Evolutionary conservation across 2,329 filamentous ascomycete genomes (phyloP).

Genomic region (Colletotrichum navitas): DNA sequence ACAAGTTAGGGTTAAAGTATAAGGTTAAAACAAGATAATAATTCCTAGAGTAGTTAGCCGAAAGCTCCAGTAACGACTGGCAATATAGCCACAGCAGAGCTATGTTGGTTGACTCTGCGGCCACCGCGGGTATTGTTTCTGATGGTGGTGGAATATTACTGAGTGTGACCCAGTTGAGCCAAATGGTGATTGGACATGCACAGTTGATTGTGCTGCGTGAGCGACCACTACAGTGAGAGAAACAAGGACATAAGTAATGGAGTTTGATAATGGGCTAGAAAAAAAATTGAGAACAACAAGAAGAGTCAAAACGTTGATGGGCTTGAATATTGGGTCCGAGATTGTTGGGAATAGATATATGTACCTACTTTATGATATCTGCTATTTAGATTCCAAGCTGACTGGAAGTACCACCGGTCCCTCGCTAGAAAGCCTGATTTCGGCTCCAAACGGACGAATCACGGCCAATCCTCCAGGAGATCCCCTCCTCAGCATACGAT

Average conservation of each 20-base stretch:
- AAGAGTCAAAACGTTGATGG: too few species aligned
- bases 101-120: not conserved
- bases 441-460: not conserved
- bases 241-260: not conserved
- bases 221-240: not conserved
- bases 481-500: too few species aligned
- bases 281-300: not conserved
- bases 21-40: too few species aligned
- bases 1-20: too few species aligned
- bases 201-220: not conserved
- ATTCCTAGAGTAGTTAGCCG: too few species aligned
- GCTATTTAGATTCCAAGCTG: not conserved
- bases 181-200: not conserved
- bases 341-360: not conserved
- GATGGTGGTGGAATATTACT: too few species aligned
- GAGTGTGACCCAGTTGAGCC: not conserved
- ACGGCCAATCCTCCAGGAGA: too few species aligned
- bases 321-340: not conserved
- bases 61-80: not conserved
- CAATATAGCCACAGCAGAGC: not conserved
- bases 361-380: not conserved
- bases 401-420: conserved; percentile 1
- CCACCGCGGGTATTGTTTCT: not conserved
- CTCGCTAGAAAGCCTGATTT: not conserved
- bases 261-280: not conserved